Percentiles rank a stretch among this genome's conserved stretches.
These are phyloP conservation scores for Zalaria obscura DNA, from an alignment of 2,329 filamentous ascomycete genomes.

Conservation along the genomic window DNA sequence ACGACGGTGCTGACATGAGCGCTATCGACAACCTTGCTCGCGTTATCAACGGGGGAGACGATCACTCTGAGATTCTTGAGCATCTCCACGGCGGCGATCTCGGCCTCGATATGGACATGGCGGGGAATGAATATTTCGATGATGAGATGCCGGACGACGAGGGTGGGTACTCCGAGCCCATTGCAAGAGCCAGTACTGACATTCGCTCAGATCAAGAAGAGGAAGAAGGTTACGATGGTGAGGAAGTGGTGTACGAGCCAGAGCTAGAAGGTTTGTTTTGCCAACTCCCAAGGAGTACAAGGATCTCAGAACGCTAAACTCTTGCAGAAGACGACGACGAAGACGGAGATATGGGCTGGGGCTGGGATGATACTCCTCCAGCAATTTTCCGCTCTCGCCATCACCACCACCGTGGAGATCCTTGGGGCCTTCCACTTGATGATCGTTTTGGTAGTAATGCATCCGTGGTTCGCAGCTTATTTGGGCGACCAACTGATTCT, in stretches of 20 bases:
- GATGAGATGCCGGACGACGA: slow-evolving; percentile 42
- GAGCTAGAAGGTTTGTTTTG: slow-evolving; percentile 24
- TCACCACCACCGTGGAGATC: slow-evolving; percentile 21
- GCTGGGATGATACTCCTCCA: slow-evolving; percentile 31
- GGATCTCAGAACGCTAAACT: not conserved
- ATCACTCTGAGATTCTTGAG: slow-evolving; percentile 21
- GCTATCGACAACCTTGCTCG: slow-evolving; percentile 25
- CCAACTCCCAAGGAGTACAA: not conserved
- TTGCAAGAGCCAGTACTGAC: not conserved
- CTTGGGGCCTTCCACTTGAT: not conserved
- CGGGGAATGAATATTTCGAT: slow-evolving; percentile 36
- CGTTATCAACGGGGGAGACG: slow-evolving; percentile 18
- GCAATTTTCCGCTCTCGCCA: slow-evolving; percentile 29
- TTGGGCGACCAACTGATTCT: slow-evolving; percentile 1
- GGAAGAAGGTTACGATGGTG: slow-evolving; percentile 49
- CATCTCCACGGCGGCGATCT: slow-evolving; percentile 27
- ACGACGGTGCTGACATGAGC: slow-evolving; percentile 9
- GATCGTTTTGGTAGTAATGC: not conserved
- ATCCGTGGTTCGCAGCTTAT: no score
- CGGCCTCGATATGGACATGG: slow-evolving; percentile 23
- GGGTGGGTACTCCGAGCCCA: slow-evolving; percentile 26
- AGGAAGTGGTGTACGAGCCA: slow-evolving; percentile 45
- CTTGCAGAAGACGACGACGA: slow-evolving; percentile 26
- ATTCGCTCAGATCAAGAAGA: slow-evolving; percentile 17
- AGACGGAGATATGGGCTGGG: slow-evolving; percentile 26